phyloP scores from a whole-genome alignment of 2,329 filamentous ascomycete genomes.

The Sporothrix dimorphospora region DNA sequence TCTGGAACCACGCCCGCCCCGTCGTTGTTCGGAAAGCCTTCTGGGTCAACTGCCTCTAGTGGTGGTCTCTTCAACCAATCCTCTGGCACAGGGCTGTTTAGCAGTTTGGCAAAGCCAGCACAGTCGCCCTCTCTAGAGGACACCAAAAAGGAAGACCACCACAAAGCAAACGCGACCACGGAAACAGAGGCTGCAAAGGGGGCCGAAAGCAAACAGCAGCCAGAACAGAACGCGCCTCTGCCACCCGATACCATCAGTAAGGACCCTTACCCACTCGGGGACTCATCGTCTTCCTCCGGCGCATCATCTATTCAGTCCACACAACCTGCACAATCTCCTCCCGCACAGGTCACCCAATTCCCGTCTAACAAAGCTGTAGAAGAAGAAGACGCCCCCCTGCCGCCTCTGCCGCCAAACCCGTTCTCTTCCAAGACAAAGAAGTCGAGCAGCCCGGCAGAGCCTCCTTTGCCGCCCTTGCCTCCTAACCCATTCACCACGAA shows the following conservation, averaged over 20 bases:
- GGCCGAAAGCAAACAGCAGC: constrained; percentile 40
- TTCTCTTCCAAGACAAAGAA: constrained; percentile 30
- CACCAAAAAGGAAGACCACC: constrained; percentile 31
- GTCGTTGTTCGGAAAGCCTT: constrained; percentile 31
- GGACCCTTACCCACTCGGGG: constrained; percentile 52
- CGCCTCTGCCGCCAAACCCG: constrained; percentile 34
- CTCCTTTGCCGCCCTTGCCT: constrained; percentile 32
- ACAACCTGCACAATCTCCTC: constrained; percentile 19
- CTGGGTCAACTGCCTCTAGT: constrained; percentile 28
- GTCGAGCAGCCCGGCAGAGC: constrained; percentile 19
- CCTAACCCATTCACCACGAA: constrained; percentile 42
- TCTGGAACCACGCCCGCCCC: neutral
- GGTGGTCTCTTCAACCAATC: constrained; percentile 29
- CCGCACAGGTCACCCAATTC: neutral
- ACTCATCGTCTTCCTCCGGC: constrained; percentile 57
- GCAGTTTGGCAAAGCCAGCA: constrained; percentile 4
- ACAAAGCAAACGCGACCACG: constrained; percentile 43
- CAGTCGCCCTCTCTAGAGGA: neutral
- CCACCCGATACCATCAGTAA: constrained; percentile 62
- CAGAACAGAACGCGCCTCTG: constrained; percentile 43
- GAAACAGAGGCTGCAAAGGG: constrained; percentile 42
- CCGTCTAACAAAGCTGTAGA: constrained; percentile 35
- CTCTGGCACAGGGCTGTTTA: constrained; percentile 31
- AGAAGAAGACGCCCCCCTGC: constrained; percentile 38
- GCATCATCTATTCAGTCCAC: constrained; percentile 43